Evolutionary conservation across 1,284 basidiomycete species (phyloP).

Genomic region (Stygiomarasmius scandens): DNA sequence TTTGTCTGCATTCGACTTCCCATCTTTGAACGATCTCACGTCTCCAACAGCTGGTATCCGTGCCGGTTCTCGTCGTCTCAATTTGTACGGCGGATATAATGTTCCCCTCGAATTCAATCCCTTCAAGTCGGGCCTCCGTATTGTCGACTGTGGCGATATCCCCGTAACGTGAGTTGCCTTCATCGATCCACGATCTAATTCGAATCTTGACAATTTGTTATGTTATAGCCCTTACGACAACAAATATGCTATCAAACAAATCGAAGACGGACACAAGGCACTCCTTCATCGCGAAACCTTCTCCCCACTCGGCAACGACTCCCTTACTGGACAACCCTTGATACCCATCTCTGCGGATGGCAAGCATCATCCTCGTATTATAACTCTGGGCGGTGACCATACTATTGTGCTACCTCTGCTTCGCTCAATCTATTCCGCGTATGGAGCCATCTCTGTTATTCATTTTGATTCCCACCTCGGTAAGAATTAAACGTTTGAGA

Average conservation of each 20-base stretch:
- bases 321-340: conserved; percentile 56
- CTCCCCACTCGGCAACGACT: conserved; percentile 62
- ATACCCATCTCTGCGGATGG: conserved; percentile 60
- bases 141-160: conserved; percentile 76
- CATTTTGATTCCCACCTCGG: conserved; percentile 78
- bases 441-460: conserved; percentile 75
- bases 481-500: conserved; percentile 21
- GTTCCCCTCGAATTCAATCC: conserved; percentile 73
- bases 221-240: conserved; percentile 71
- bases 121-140: conserved; percentile 59
- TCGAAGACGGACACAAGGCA: conserved; percentile 66
- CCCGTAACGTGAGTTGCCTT: conserved; percentile 50
- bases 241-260: conserved; percentile 70
- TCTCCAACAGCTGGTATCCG: conserved; percentile 59
- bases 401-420: conserved; percentile 59
- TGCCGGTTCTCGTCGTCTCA: conserved; percentile 72
- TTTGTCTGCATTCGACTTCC: not conserved
- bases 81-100: conserved; percentile 75
- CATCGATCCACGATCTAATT: not conserved
- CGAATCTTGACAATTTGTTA: conserved; percentile 34
- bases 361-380: conserved; percentile 66
- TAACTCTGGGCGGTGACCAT: conserved; percentile 80
- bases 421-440: conserved; percentile 67
- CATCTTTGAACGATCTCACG: conserved; percentile 1
- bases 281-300: conserved; percentile 63